Evolutionary conservation across 176 grass and related monocot species (phyloP), one percentile per base, ranked within the genome.

Genomic region (Aechmea fasciata): DNA sequence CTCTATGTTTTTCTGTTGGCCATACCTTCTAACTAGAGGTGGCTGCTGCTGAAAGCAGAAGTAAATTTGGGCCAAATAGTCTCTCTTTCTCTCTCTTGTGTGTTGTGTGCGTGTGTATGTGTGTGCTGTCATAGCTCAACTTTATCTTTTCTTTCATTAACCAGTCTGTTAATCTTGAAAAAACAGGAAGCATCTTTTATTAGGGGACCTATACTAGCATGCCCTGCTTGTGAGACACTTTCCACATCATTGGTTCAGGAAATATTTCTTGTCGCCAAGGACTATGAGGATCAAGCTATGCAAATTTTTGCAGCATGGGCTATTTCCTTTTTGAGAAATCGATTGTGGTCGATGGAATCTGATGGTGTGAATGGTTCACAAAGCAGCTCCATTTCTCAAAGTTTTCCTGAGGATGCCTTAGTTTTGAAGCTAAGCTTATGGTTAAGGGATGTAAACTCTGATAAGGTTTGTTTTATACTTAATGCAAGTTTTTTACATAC

Each of bases 191-290:
- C 75, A 69, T 83, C 76, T 73, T 81, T 89, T 74, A 73, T 92
- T 24, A 83, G 76, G 70, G 81, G 86, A 57, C 82, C 86, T 29
- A 15, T 97, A 82, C 74, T 97, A 64, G 79, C 71, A 48, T 87
- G 83, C 82, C 82, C 82, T 85, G 49, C 71, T 73, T 69, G 85
- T 71, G 89, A 92, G 86, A 87, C 72, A 69, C 75, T 96, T 47
- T 83, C 83, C 67, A 87, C 75, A 19, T 73, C 83, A 70, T 85
- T 91, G 76, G 47, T 90, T 83, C 93, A 85, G 74, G 89, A 90
- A 85, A 87, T 92, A 57, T 90, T 90, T 90, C 79, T 97, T 72
- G 83, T 97, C 67, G 84, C 94, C 50, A 97, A 92, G 79, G 82
- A 87, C 41, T 77, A 76, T 63, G 78, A 83, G 71, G 86, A 97